A percentile compares a stretch with the other conserved stretches of the same genome.
Evolutionary conservation across 2,329 filamentous ascomycete genomes (phyloP).

Genomic region (Plenodomus tracheiphilus): DNA sequence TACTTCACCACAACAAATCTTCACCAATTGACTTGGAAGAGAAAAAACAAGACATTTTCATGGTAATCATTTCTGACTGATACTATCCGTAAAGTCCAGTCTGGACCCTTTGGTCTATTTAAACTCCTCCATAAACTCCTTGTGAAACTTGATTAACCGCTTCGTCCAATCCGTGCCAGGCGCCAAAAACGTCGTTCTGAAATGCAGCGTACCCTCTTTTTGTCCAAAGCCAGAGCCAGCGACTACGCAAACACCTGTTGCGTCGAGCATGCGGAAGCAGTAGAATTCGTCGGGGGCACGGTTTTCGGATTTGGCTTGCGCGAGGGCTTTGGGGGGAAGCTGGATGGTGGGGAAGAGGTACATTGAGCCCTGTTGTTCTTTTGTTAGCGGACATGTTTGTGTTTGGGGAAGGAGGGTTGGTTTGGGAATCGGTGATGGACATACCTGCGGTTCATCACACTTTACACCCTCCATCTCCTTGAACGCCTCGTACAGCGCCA

Average conservation of each 20-base stretch:
- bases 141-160: slow-evolving; percentile 85
- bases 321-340: slow-evolving; percentile 73
- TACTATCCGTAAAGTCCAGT: too few relatives aligned
- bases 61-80: too few relatives aligned
- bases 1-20: too few relatives aligned
- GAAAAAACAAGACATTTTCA: too few relatives aligned
- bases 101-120: slow-evolving; percentile 37
- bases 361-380: slow-evolving; percentile 74
- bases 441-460: slow-evolving; percentile 76
- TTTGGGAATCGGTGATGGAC: slow-evolving; percentile 25
- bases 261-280: slow-evolving; percentile 85
- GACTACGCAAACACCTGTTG: slow-evolving; percentile 92
- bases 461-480: slow-evolving; percentile 93
- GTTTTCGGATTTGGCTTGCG: slow-evolving; percentile 73
- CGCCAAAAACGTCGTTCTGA: slow-evolving; percentile 94
- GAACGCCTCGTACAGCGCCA: slow-evolving; percentile 87
- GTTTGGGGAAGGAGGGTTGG: slow-evolving; percentile 7
- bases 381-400: too few relatives aligned
- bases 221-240: slow-evolving; percentile 93
- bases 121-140: slow-evolving; percentile 86
- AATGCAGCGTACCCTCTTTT: slow-evolving; percentile 86
- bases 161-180: slow-evolving; percentile 95
- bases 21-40: too few relatives aligned
- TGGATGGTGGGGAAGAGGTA: slow-evolving; percentile 97
- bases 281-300: slow-evolving; percentile 90